Conservation (phyloP, 768 basidiomycete genomes). For the Russula sp. region DNA sequence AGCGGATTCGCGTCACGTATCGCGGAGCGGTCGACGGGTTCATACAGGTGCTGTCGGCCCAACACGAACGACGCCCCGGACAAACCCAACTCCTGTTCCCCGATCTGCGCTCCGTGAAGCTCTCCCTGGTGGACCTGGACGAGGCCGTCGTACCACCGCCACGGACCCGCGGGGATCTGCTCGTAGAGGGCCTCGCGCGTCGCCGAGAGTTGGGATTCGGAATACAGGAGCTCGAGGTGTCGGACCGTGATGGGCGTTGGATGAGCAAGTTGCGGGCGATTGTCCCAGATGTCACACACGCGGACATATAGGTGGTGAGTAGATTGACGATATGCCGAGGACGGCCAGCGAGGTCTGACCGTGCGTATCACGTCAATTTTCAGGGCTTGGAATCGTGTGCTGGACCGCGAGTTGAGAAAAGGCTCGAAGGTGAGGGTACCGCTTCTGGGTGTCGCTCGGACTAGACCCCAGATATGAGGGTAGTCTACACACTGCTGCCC, state of each 20-base stretch:
- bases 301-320: background rate
- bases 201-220: background rate
- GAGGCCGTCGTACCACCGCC: background rate
- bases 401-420: background rate
- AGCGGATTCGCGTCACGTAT: slow-evolving; percentile 3
- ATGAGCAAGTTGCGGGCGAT: background rate
- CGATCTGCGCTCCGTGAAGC: background rate
- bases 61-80: background rate
- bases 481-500: too few species aligned
- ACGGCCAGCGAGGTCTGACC: background rate
- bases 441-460: background rate
- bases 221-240: background rate
- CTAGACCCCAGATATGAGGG: background rate
- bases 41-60: background rate
- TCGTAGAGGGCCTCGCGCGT: background rate
- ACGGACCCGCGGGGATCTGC: background rate
- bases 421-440: background rate
- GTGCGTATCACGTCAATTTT: too few species aligned
- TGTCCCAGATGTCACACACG: background rate
- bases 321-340: background rate
- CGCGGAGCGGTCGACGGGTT: slow-evolving; percentile 8
- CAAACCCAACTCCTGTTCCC: background rate
- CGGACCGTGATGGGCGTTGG: slow-evolving; percentile 2
- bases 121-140: slow-evolving; percentile 6
- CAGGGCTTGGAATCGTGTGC: background rate